Conservation (phyloP, 2,329 filamentous ascomycete species). For the Penicillium sp. region DNA sequence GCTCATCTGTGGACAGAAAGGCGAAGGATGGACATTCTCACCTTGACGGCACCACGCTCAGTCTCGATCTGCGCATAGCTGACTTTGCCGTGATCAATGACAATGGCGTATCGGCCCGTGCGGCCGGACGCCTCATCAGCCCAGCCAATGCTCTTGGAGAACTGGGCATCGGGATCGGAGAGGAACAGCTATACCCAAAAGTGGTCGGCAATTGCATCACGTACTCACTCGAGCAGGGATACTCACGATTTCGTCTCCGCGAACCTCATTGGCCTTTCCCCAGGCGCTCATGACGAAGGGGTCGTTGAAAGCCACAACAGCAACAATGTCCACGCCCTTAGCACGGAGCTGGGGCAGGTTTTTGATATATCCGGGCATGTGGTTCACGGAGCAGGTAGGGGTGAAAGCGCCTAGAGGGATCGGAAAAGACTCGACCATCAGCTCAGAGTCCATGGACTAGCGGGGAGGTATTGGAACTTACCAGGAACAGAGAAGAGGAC, state of each 20-base stretch:
- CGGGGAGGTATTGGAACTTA: slow-evolving; percentile 23
- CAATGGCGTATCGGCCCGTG: slow-evolving; percentile 75
- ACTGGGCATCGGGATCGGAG: slow-evolving; percentile 68
- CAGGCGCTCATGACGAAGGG: slow-evolving; percentile 82
- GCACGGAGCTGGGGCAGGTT: slow-evolving; percentile 68
- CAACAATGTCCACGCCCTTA: slow-evolving; percentile 79
- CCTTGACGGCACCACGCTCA: slow-evolving; percentile 39
- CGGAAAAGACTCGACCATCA: background rate
- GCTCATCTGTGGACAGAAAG: background rate
- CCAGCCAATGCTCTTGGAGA: slow-evolving; percentile 77
- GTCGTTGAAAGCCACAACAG: slow-evolving; percentile 80
- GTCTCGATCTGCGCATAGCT: slow-evolving; percentile 74
- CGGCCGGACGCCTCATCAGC: slow-evolving; percentile 57
- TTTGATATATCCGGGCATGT: slow-evolving; percentile 76
- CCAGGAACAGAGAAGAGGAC: slow-evolving; percentile 72
- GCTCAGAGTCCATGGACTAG: background rate
- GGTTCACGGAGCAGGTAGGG: slow-evolving; percentile 76
- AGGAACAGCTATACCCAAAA: slow-evolving; percentile 65
- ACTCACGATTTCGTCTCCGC: slow-evolving; percentile 64
- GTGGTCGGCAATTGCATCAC: background rate
- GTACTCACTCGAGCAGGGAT: background rate
- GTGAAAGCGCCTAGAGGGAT: slow-evolving; percentile 68
- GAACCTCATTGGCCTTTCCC: slow-evolving; percentile 81
- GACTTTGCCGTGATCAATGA: slow-evolving; percentile 80
- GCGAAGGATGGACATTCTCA: slow-evolving; percentile 9